Percentiles rank a stretch among this genome's conserved stretches.
Evolutionary conservation across 441 rosid species (phyloP).

Genomic region (California macrophylla): DNA sequence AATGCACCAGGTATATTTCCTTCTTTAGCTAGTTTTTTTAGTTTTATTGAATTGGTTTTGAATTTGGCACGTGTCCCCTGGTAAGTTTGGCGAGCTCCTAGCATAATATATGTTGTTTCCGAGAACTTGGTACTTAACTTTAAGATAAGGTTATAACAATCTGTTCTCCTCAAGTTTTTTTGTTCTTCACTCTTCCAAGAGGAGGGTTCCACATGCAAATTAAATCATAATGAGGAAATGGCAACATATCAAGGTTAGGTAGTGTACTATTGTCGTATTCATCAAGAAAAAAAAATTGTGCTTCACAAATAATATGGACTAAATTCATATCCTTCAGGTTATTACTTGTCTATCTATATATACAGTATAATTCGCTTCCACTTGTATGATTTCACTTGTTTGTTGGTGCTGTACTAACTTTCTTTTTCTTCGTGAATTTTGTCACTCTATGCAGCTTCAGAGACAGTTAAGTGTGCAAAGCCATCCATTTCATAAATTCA

Average conservation of each 20-base stretch:
- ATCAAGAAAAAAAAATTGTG: background rate
- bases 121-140: background rate
- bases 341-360: background rate
- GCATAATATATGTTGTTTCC: background rate
- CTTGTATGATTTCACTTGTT: background rate
- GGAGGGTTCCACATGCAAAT: background rate
- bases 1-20: constrained; percentile 56
- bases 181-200: background rate
- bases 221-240: background rate
- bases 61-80: no score
- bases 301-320: background rate
- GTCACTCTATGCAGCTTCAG: constrained; percentile 42
- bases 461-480: constrained; percentile 61
- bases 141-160: background rate
- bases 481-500: constrained; percentile 81
- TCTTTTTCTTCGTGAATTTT: constrained; percentile 1
- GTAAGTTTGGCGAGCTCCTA: no score
- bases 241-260: background rate
- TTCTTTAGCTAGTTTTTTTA: background rate
- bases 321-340: background rate
- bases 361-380: background rate
- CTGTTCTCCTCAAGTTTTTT: background rate
- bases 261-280: background rate
- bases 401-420: constrained; percentile 10
- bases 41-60: no score